Evolutionary conservation across 345 rosid genomes (phyloP), one percentile per base, ranked within the genome.

Genomic region (Excoecaria cochinchinensis): DNA sequence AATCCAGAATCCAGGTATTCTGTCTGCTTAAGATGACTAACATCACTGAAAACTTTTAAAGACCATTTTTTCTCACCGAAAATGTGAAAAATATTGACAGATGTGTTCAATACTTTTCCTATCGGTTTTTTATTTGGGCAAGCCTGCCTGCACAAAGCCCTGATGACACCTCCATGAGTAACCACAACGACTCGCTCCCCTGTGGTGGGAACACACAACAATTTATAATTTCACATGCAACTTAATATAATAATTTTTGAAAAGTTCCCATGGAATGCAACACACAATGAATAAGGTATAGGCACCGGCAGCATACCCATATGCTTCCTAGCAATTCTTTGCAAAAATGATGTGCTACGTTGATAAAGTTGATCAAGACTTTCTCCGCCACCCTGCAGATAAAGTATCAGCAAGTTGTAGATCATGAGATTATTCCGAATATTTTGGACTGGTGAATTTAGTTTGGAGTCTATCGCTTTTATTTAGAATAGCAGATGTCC

Each of bases 371-470:
- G 84, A 71, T 92, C 93, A 24, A 86, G 80, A 80, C 95, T 92
- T 86, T 89, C 97, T 78, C 97, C 97, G 81, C 93, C 97, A 75
- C 99, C 97, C 90, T 92, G 79, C 60, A 79, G 44, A 59, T 42
- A 56, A 5, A 72, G 70, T 5, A 31, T 31, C 31, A 31, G 1
- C 47, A 51, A 40, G 65, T 21, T 13, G 40, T 70, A 59, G 56
- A 25, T 25, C 62, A 21, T 22, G 19, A n/a, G 22, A 21, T 5
- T 52, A 31, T 31, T 10, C 11, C 7, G 24, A 40, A 31, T 25
- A 69, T 57, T 36, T 39, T 46, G 40, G 58, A 24, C 13, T 68
- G 3, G 40, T 31, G 8, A 51, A 31, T 50, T 14, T 50, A 69
- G 24, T 47, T 50, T 8, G 25, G 12, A 22, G 9, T 22, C 17